These are phyloP conservation scores for Thermothelomyces thermophilus DNA, from an alignment of 2,329 filamentous ascomycete genomes.

Conservation along the genomic window DNA sequence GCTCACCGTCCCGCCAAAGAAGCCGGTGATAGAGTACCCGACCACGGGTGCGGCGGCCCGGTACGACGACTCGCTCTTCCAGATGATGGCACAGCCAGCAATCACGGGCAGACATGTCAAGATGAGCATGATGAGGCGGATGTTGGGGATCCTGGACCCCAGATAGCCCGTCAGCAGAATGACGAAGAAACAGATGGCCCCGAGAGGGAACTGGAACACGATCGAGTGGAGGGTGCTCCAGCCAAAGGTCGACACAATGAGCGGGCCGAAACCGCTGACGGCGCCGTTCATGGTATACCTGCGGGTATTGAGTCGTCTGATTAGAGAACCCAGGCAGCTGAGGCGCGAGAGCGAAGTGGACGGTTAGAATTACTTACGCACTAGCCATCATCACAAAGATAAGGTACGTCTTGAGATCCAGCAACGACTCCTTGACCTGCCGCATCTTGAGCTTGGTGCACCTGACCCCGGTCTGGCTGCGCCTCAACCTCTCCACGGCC, in stretches of 20 bases:
- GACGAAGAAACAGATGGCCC: conserved; percentile 58
- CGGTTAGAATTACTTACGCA: conserved; percentile 35
- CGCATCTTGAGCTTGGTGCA: conserved; percentile 53
- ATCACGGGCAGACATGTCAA: conserved; percentile 66
- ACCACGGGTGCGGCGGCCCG: conserved; percentile 60
- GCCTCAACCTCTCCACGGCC: conserved; percentile 56
- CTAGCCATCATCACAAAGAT: conserved; percentile 62
- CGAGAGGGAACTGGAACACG: conserved; percentile 68
- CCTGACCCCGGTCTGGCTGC: conserved; percentile 57
- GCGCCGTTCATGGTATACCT: conserved; percentile 65
- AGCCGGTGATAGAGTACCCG: conserved; percentile 66
- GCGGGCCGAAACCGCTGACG: conserved; percentile 61
- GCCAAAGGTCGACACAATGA: conserved; percentile 67
- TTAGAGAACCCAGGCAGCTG: too few species aligned
- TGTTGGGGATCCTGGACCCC: conserved; percentile 52
- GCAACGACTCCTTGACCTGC: conserved; percentile 52
- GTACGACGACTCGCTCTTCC: conserved; percentile 59
- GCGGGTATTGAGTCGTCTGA: too few species aligned
- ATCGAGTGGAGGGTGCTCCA: conserved; percentile 59
- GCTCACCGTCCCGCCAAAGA: conserved; percentile 64
- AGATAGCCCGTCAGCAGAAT: conserved; percentile 63
- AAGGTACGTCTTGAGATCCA: conserved; percentile 58
- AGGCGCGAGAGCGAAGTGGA: neutral
- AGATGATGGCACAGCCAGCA: conserved; percentile 67
- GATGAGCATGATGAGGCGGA: conserved; percentile 58